Conservation (phyloP, 441 rosid species). For the Populus hybrid region DNA sequence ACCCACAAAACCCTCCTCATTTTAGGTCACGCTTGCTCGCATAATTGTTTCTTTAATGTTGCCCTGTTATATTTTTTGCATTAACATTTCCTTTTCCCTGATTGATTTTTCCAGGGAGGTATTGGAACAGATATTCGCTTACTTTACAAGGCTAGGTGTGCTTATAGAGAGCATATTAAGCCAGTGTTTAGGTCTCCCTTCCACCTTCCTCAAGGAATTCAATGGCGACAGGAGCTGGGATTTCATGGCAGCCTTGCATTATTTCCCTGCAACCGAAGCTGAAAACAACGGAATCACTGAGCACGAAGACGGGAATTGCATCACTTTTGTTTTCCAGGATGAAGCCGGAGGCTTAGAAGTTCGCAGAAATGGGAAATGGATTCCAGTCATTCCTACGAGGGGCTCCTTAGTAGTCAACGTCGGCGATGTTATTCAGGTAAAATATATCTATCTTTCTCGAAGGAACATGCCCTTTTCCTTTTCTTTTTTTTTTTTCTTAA, state of each 20-base stretch:
- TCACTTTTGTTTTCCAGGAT: conserved; percentile 56
- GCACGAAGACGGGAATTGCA: conserved; percentile 47
- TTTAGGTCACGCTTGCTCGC: conserved; percentile 29
- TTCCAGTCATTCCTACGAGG: conserved; percentile 31
- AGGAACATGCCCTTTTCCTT: too few relatives aligned
- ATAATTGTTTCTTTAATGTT: background rate
- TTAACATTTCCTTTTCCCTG: background rate
- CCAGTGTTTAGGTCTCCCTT: conserved; percentile 42
- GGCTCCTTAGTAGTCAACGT: conserved; percentile 40
- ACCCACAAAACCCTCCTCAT: conserved; percentile 42
- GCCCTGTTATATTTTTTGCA: too few relatives aligned
- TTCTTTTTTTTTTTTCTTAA: too few relatives aligned
- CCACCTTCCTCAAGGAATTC: conserved; percentile 35
- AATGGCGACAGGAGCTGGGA: conserved; percentile 53
- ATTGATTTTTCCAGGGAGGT: conserved; percentile 27
- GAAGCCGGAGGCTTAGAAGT: conserved; percentile 50
- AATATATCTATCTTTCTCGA: background rate
- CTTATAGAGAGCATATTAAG: conserved; percentile 41
- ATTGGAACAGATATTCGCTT: conserved; percentile 35
- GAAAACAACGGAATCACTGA: conserved; percentile 38
- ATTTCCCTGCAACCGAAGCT: conserved; percentile 36
- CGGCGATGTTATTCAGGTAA: conserved; percentile 49
- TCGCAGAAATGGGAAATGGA: conserved; percentile 36
- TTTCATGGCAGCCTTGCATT: conserved; percentile 33
- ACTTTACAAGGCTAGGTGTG: conserved; percentile 25